A percentile compares a stretch with the other conserved stretches of the same genome.
phyloP scores from a whole-genome alignment of 2,329 filamentous ascomycete species.

The Periconia sp. region DNA sequence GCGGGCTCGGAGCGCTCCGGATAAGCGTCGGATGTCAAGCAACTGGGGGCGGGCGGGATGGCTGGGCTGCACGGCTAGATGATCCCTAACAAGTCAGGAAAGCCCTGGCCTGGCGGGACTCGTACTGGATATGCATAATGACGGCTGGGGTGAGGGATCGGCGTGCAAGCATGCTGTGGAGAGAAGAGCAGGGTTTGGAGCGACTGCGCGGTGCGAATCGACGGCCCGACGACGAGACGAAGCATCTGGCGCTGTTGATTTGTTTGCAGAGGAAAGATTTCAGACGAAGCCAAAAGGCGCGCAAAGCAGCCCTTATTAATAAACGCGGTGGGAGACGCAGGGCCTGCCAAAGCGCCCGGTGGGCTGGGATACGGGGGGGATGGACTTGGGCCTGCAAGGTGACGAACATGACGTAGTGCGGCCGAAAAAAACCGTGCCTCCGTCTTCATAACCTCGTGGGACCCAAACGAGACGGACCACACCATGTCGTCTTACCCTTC shows the following conservation, averaged over 20 bases:
- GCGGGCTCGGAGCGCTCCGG: conserved; percentile 7
- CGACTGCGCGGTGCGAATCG: neutral
- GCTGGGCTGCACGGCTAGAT: neutral
- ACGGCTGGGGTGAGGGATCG: neutral
- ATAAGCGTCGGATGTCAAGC: conserved; percentile 2
- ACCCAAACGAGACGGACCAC: conserved; percentile 11
- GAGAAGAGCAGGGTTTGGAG: neutral
- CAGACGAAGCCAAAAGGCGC: neutral
- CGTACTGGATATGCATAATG: neutral
- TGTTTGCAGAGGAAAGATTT: neutral
- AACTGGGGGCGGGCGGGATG: conserved; percentile 3
- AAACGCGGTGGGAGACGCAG: conserved; percentile 12
- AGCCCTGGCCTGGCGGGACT: neutral
- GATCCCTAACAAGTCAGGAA: neutral
- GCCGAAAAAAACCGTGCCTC: conserved; percentile 3
- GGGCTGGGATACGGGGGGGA: conserved; percentile 7
- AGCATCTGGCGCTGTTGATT: neutral
- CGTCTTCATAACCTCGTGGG: conserved; percentile 23
- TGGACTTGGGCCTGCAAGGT: conserved; percentile 25
- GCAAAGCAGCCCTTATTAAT: neutral
- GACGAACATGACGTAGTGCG: conserved; percentile 34
- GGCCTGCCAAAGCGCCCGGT: conserved; percentile 9
- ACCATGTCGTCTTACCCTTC: conserved; percentile 24
- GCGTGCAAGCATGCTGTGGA: neutral
- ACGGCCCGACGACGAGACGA: too few relatives aligned